phyloP scores from a whole-genome alignment of 1,139 yeast genomes.

The Cylindricascospora bacillispora region DNA sequence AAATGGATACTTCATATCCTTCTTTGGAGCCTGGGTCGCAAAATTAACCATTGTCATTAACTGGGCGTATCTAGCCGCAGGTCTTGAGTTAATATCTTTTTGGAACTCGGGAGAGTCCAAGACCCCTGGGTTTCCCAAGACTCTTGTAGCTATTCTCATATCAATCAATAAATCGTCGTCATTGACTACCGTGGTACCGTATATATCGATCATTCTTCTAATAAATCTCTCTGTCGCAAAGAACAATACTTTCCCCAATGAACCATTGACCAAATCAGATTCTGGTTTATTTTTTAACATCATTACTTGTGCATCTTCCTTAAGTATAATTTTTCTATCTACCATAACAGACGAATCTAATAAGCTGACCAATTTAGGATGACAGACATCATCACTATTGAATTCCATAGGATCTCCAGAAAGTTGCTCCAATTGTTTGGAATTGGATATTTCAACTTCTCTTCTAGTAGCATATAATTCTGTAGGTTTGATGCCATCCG shows the following conservation, averaged over 20 bases:
- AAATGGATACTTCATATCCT: slow-evolving; percentile 34
- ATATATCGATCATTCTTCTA: slow-evolving; percentile 13
- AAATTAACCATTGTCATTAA: slow-evolving; percentile 25
- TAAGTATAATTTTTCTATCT: slow-evolving; percentile 47
- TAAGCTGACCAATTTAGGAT: slow-evolving; percentile 17
- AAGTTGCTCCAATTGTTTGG: slow-evolving; percentile 36
- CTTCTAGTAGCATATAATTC: slow-evolving; percentile 63
- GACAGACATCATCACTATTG: slow-evolving; percentile 37
- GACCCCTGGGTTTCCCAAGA: slow-evolving; percentile 17
- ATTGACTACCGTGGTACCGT: slow-evolving; percentile 6
- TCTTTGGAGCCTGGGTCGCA: slow-evolving; percentile 26
- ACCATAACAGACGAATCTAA: slow-evolving; percentile 55
- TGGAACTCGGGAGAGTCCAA: slow-evolving; percentile 16
- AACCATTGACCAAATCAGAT: slow-evolving; percentile 70
- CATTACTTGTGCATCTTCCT: slow-evolving; percentile 90
- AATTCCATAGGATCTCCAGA: slow-evolving; percentile 31
- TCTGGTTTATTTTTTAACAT: slow-evolving; percentile 82
- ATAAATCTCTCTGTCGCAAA: slow-evolving; percentile 24
- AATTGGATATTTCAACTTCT: slow-evolving; percentile 65
- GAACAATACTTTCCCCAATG: slow-evolving; percentile 59
- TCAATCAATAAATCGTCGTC: slow-evolving; percentile 21
- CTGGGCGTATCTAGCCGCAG: slow-evolving; percentile 12
- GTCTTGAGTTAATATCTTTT: slow-evolving; percentile 14
- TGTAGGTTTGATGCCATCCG: slow-evolving; percentile 72
- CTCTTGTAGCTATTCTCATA: slow-evolving; percentile 25